Base-by-base conservation (phyloP, 441 rosid species). In the Euphorbia corollata region DNA sequence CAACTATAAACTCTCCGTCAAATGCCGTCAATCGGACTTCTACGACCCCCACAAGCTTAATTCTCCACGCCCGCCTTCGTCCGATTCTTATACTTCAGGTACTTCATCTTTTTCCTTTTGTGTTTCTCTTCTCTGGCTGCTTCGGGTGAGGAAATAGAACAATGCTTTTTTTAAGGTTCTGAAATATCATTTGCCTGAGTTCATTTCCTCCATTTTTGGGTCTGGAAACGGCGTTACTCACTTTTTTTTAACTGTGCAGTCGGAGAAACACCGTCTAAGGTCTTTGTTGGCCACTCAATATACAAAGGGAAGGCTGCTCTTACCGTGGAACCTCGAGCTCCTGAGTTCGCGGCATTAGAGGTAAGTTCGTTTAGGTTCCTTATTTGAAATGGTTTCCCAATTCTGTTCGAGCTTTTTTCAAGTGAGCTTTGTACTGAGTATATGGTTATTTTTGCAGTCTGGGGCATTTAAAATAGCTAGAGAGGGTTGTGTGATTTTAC, bases 301-400 rank as follows among this genome's bases (percentile, higher is more conserved):
- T 93, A 91, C 80, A 93, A 93, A 82, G 99, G 99, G 71, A 93
- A 91, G 81, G 97, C 93, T 53, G 99, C 92, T 61, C 89, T 93
- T 64, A 84, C 92, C 0, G 81, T 89, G 34, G 90, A 86, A 73
- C 99, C 97, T 27, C 80, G 73, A 74, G 85, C 90, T 12, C 99
- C 96, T 0, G 96, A 91, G 78, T 93, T 91, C 71, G 80, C 83
- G 53, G 73, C 87, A 30, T 80, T 93, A 73, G 89, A 89, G 65
- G 98, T 87, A 74, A 58, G 81, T 68, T 32, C 48, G 36, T 22
- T 47, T 30, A 39, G 61, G 45, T 18, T 20, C 5, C 1, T 32
- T 34, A 39, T 20, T 15, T 4, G 22, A 16, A 15, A 16, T 3
- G 10, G 39, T 23, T 62, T 20, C 12, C 27, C 11, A 6, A 19